These are phyloP conservation scores for Ochetophila trinervis DNA, from an alignment of 306 rosid genomes.

Conservation along the genomic window DNA sequence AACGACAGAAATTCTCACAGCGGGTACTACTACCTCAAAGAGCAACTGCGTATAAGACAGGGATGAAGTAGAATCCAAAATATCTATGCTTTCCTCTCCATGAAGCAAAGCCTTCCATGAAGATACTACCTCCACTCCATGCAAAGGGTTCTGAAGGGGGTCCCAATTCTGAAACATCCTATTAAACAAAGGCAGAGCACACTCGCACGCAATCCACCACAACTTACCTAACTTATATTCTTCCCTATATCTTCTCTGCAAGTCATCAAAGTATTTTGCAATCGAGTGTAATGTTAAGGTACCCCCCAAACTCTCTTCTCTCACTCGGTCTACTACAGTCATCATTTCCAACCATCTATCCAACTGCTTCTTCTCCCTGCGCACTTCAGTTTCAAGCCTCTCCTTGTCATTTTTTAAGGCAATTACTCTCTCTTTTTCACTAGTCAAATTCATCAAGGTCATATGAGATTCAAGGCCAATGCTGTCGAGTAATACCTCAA, in stretches of 20 bases:
- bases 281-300: conserved; percentile 68
- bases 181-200: conserved; percentile 72
- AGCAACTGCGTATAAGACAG: conserved; percentile 71
- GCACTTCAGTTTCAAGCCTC: conserved; percentile 53
- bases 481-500: conserved; percentile 45
- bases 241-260: too few species aligned
- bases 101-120: conserved; percentile 68
- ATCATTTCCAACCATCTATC: conserved; percentile 67
- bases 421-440: conserved; percentile 67
- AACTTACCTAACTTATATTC: conserved; percentile 78
- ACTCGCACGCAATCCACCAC: conserved; percentile 80
- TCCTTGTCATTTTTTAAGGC: conserved; percentile 71
- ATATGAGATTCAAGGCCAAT: conserved; percentile 48
- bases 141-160: conserved; percentile 72
- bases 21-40: conserved; percentile 88
- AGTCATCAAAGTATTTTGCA: conserved; percentile 50
- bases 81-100: conserved; percentile 59
- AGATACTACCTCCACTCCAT: conserved; percentile 63
- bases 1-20: conserved; percentile 74
- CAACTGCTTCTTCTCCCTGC: conserved; percentile 63
- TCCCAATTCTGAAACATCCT: conserved; percentile 90
- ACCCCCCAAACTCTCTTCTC: conserved; percentile 56
- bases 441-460: conserved; percentile 44
- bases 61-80: conserved; percentile 57
- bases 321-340: conserved; percentile 49